These are phyloP conservation scores for Mucor piriformis DNA, from an alignment of 371 early-diverging fungal species.

Conservation along the genomic window DNA sequence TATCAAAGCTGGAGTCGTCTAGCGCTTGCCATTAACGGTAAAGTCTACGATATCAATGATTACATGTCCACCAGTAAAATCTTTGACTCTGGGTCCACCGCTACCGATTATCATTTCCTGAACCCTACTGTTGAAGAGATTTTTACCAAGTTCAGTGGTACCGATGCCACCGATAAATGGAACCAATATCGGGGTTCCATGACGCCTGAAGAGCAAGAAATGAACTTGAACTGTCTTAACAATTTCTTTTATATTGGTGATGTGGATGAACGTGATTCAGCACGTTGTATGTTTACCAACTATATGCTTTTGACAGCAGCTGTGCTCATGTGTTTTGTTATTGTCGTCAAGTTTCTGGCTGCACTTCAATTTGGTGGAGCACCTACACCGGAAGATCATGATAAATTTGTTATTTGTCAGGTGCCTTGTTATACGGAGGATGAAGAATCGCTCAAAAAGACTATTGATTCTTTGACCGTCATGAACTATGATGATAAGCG, in stretches of 20 bases:
- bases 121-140: constrained; percentile 58
- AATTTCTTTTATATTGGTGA: constrained; percentile 88
- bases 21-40: constrained; percentile 71
- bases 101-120: constrained; percentile 53
- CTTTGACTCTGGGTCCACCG: constrained; percentile 43
- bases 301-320: constrained; percentile 84
- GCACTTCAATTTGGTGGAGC: constrained; percentile 83
- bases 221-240: constrained; percentile 73
- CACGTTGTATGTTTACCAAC: constrained; percentile 87
- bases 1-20: constrained; percentile 52
- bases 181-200: constrained; percentile 44
- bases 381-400: constrained; percentile 81
- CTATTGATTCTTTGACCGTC: constrained; percentile 94
- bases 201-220: constrained; percentile 37
- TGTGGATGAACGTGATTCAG: constrained; percentile 81
- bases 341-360: constrained; percentile 90
- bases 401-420: constrained; percentile 87
- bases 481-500: constrained; percentile 94
- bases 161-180: constrained; percentile 68
- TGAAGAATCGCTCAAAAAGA: constrained; percentile 88
- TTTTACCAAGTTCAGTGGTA: constrained; percentile 71
- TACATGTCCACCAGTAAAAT: constrained; percentile 61
- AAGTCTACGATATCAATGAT: constrained; percentile 77
- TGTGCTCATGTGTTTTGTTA: constrained; percentile 79
- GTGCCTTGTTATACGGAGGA: constrained; percentile 98